phyloP scores from a whole-genome alignment of 2,329 filamentous ascomycete genomes.

The Ophiostoma himal-ulmi region DNA sequence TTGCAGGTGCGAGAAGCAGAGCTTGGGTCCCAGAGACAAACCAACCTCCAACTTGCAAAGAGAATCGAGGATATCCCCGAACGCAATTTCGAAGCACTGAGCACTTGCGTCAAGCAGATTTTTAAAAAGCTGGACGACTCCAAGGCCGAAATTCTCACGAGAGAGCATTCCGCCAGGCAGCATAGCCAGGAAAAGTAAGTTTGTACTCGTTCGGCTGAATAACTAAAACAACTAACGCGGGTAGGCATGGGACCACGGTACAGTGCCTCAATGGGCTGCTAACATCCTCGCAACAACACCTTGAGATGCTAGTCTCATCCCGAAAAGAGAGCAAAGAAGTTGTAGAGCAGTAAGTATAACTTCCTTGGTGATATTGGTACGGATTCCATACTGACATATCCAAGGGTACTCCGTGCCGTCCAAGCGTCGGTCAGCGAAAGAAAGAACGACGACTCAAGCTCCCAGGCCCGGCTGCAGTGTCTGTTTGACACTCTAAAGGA shows the following conservation, averaged over 20 bases:
- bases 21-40: conserved; percentile 7
- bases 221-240: not conserved
- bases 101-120: conserved; percentile 21
- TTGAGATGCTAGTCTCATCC: conserved; percentile 6
- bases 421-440: not conserved
- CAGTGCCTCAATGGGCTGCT: conserved; percentile 13
- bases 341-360: conserved; percentile 11
- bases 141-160: conserved; percentile 3
- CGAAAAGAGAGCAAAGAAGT: conserved; percentile 10
- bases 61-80: conserved; percentile 23
- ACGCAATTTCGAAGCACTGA: conserved; percentile 23
- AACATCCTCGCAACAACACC: conserved; percentile 1
- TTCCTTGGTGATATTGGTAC: not conserved
- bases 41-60: conserved; percentile 13
- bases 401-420: conserved; percentile 1
- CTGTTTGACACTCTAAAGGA: not conserved
- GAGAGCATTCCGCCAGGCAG: not conserved
- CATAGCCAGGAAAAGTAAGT: conserved; percentile 18
- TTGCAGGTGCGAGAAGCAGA: conserved; percentile 21
- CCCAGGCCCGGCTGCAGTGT: not conserved
- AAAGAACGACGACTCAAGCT: not conserved
- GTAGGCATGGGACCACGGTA: conserved; percentile 11
- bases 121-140: conserved; percentile 19
- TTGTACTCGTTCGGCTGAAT: too few relatives aligned
- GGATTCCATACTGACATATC: not conserved